A percentile compares a stretch with the other conserved stretches of the same genome.
Evolutionary conservation across 148 eudicot genomes (phyloP).

Genomic region (Amaranthus cruentus): DNA sequence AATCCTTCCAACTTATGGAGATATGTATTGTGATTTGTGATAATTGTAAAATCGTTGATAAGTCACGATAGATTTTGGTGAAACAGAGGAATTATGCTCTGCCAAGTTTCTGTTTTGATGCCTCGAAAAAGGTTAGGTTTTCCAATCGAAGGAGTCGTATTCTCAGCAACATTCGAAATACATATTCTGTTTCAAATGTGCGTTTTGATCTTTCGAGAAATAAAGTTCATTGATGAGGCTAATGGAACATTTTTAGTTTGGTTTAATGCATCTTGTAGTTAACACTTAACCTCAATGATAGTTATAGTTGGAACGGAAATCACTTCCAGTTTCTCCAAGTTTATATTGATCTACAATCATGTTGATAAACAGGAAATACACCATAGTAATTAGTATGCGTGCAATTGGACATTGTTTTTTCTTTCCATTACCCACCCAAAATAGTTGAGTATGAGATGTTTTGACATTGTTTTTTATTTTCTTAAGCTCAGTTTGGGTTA

Average conservation of each 20-base stretch:
- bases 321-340: too few species aligned
- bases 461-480: too few species aligned
- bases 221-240: neutral
- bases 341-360: too few species aligned
- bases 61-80: neutral
- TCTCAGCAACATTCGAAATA: neutral
- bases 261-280: neutral
- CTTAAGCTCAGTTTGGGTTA: too few species aligned
- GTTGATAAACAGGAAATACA: too few species aligned
- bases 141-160: neutral
- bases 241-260: neutral
- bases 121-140: constrained; percentile 6
- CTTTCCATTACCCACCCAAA: too few species aligned
- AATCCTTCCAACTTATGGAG: neutral
- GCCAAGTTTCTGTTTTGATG: constrained; percentile 4
- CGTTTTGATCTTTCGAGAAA: neutral
- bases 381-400: too few species aligned
- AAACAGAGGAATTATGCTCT: neutral
- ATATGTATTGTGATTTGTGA: neutral
- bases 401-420: too few species aligned
- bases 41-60: neutral
- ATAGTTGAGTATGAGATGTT: too few species aligned
- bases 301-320: neutral
- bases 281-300: neutral
- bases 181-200: too few species aligned